Evolutionary conservation across 2,329 filamentous ascomycete genomes (phyloP).

Genomic region (Aspergillus pseudoviridinutans): DNA sequence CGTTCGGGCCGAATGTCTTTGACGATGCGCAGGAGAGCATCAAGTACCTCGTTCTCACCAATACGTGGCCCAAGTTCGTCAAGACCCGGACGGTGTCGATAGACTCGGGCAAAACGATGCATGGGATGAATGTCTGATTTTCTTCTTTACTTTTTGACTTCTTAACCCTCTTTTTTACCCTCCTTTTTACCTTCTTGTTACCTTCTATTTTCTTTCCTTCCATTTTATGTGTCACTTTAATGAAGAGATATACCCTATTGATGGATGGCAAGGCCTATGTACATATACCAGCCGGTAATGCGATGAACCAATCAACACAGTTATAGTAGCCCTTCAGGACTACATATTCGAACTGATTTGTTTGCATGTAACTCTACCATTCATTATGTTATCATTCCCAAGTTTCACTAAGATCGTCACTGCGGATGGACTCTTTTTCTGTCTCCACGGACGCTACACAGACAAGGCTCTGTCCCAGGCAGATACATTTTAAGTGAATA

Average conservation of each 20-base stretch:
- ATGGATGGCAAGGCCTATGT: not conserved
- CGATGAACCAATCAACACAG: not conserved
- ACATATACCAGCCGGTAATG: not conserved
- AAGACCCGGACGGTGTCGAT: slow-evolving; percentile 17
- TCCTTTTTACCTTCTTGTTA: no score
- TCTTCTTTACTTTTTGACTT: not conserved
- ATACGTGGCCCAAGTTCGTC: slow-evolving; percentile 57
- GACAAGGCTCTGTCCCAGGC: no score
- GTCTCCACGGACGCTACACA: no score
- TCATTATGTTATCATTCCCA: no score
- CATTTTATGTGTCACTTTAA: not conserved
- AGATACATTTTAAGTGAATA: no score
- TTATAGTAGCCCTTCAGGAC: not conserved
- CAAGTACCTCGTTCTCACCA: slow-evolving; percentile 64
- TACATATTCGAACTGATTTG: no score
- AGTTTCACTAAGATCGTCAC: no score
- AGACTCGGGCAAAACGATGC: slow-evolving; percentile 12
- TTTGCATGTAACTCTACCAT: no score
- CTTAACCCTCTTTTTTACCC: no score
- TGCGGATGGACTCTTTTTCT: no score
- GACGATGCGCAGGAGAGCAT: slow-evolving; percentile 57
- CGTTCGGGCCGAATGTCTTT: slow-evolving; percentile 53
- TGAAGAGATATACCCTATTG: not conserved
- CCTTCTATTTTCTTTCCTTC: not conserved
- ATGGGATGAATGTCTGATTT: not conserved